phyloP scores from a whole-genome alignment of 352 stramenopile genomes.

The Pythium phragmiticola region DNA sequence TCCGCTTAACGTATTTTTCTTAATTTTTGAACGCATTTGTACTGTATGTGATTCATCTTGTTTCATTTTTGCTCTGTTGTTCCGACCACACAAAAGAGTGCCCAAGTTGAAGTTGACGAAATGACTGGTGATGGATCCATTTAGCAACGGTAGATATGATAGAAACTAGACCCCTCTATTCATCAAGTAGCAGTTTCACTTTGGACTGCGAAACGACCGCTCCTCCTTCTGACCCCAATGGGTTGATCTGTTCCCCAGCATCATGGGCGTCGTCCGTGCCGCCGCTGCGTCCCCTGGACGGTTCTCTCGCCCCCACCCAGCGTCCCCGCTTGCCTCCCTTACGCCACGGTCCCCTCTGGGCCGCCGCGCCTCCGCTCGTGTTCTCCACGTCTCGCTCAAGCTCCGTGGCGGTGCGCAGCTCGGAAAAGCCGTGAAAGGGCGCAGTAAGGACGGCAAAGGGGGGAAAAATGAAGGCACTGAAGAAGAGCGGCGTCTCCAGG shows the following conservation, averaged over 20 bases:
- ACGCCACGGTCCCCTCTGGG: background rate
- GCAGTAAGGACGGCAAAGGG: slow-evolving; percentile 68
- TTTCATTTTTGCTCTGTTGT: too few species aligned
- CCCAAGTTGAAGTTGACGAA: too few species aligned
- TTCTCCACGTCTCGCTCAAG: slow-evolving; percentile 34
- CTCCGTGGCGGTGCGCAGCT: slow-evolving; percentile 68
- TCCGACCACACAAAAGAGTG: too few species aligned
- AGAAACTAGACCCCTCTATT: background rate
- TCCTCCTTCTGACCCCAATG: background rate
- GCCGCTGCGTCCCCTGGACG: background rate
- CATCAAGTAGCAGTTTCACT: background rate
- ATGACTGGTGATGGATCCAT: background rate
- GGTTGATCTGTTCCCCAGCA: background rate
- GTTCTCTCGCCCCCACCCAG: background rate
- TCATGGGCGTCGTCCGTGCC: slow-evolving; percentile 2
- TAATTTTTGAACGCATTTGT: too few species aligned
- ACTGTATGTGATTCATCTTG: too few species aligned
- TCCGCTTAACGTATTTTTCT: too few species aligned
- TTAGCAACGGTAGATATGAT: background rate
- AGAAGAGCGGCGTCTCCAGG: slow-evolving; percentile 67
- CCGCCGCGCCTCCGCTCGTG: background rate
- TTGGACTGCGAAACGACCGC: background rate
- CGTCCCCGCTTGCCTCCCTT: background rate
- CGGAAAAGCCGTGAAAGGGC: slow-evolving; percentile 76
- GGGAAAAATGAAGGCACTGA: slow-evolving; percentile 70